Evolutionary conservation across 371 early-diverging fungal genomes (phyloP).

Genomic region (Chytridium lagenaria): DNA sequence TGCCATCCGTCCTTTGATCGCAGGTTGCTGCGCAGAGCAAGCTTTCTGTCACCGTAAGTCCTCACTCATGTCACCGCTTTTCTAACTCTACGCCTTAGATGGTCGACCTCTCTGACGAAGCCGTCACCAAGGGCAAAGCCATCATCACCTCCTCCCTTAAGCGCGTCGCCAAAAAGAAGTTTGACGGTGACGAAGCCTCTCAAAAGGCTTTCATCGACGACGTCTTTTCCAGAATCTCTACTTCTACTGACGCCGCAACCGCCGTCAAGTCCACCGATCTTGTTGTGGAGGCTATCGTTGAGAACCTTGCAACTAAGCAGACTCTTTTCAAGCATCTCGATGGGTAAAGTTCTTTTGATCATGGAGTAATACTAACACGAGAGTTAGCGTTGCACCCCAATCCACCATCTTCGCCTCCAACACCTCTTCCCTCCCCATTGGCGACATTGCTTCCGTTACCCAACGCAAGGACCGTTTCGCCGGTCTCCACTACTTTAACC

Average conservation of each 20-base stretch:
- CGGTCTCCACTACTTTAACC: constrained; percentile 97
- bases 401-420: constrained; percentile 87
- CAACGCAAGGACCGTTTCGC: constrained; percentile 69
- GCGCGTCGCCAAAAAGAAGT: constrained; percentile 90
- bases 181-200: constrained; percentile 68
- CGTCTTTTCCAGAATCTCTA: constrained; percentile 64
- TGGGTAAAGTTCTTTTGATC: neutral
- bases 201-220: constrained; percentile 67
- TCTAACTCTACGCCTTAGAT: too few species aligned
- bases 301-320: constrained; percentile 88
- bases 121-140: constrained; percentile 75
- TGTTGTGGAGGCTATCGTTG: constrained; percentile 94
- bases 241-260: constrained; percentile 65
- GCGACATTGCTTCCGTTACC: constrained; percentile 76
- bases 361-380: neutral
- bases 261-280: constrained; percentile 71
- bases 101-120: constrained; percentile 76
- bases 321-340: constrained; percentile 72
- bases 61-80: too few species aligned
- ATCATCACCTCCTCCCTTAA: constrained; percentile 81
- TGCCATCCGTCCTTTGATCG: neutral
- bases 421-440: constrained; percentile 89
- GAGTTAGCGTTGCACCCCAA: constrained; percentile 63
- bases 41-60: constrained; percentile 69
- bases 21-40: constrained; percentile 81